Percentiles rank a stretch among this genome's conserved stretches.
Conservation (phyloP, 257 asterid genomes). For the Solanum ahanhuiri region DNA sequence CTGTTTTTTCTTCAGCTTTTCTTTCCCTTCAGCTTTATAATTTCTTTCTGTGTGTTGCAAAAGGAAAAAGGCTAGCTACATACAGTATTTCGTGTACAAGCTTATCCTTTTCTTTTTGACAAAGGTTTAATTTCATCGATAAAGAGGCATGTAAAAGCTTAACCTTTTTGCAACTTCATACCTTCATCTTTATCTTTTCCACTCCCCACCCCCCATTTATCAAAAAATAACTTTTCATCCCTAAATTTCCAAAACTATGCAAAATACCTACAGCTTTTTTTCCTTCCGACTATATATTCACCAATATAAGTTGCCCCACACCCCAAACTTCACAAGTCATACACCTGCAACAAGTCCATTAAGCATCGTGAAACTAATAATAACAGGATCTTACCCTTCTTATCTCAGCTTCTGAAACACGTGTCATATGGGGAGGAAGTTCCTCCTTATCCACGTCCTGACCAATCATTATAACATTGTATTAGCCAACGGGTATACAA, state of each 20-base stretch:
- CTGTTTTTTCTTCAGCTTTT: not conserved
- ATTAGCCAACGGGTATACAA: not conserved
- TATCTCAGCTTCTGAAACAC: conserved; percentile 69
- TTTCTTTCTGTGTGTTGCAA: not conserved
- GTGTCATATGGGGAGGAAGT: conserved; percentile 76
- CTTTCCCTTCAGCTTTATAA: not conserved
- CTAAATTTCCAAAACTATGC: not conserved
- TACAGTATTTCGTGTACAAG: not conserved
- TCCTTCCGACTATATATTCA: not conserved
- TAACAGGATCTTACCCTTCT: conserved; percentile 44
- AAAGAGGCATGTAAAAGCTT: not conserved
- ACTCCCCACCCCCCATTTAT: not conserved
- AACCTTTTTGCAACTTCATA: not conserved
- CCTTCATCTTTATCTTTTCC: not conserved
- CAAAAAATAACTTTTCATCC: not conserved
- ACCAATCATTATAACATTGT: conserved; percentile 6
- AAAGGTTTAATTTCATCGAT: not conserved
- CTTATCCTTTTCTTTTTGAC: not conserved
- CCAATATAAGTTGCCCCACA: not conserved
- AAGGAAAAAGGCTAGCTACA: not conserved
- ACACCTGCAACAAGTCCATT: not conserved
- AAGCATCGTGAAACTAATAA: not conserved
- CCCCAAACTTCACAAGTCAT: not conserved
- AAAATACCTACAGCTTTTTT: not conserved
- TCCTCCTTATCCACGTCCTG: conserved; percentile 83